A percentile compares a stretch with the other conserved stretches of the same genome.
Conservation (phyloP, 371 early-diverging fungal species). For the Mucor mucedo region DNA sequence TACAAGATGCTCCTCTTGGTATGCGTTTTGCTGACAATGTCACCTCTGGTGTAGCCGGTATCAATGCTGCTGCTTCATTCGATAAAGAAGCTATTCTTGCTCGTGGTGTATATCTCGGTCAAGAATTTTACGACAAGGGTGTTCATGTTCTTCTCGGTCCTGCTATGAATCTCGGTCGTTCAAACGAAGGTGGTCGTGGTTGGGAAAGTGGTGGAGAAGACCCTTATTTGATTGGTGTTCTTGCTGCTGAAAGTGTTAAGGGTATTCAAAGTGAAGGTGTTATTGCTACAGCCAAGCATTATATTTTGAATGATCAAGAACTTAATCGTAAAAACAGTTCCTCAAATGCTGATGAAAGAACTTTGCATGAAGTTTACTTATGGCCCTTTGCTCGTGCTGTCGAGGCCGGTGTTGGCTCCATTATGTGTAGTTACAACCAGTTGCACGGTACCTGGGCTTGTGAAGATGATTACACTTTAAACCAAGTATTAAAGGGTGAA, state of each 20-base stretch:
- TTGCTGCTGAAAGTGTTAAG: conserved; percentile 33
- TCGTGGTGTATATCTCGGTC: conserved; percentile 56
- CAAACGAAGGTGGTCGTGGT: conserved; percentile 58
- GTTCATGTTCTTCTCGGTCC: conserved; percentile 57
- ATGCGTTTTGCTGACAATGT: conserved; percentile 46
- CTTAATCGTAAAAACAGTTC: conserved; percentile 31
- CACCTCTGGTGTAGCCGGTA: conserved; percentile 55
- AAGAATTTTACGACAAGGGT: conserved; percentile 58
- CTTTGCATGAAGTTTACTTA: conserved; percentile 63
- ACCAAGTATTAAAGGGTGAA: conserved; percentile 51
- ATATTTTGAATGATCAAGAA: conserved; percentile 57
- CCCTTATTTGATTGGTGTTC: conserved; percentile 58
- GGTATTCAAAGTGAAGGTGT: conserved; percentile 51
- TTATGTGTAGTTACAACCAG: conserved; percentile 67
- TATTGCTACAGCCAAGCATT: conserved; percentile 63
- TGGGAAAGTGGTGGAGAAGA: conserved; percentile 71
- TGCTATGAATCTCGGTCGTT: conserved; percentile 51
- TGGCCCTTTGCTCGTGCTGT: conserved; percentile 59
- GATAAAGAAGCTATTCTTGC: conserved; percentile 50
- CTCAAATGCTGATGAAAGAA: conserved; percentile 52
- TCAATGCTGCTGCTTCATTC: conserved; percentile 59
- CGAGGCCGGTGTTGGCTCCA: conserved; percentile 57
- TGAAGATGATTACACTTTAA: conserved; percentile 52
- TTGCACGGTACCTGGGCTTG: conserved; percentile 57
- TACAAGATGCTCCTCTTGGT: conserved; percentile 61